Base-by-base conservation (phyloP, 164 flowering plant genomes). In the Santalum album region DNA sequence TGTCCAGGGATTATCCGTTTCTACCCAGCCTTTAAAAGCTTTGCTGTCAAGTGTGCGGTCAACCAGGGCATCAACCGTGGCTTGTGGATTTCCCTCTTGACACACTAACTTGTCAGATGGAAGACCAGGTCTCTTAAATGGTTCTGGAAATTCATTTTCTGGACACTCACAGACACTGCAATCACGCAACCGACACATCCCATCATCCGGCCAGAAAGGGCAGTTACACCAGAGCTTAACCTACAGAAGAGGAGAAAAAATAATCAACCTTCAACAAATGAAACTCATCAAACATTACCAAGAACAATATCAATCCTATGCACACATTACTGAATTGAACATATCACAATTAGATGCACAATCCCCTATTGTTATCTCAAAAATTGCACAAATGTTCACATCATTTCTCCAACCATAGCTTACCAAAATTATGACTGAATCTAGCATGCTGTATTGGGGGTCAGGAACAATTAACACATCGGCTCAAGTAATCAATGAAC, bases 181-280 rank as follows among this genome's bases (percentile, higher is more conserved):
- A 60, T 94, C 99, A 58, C 97, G 77, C 70, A 94, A 66, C 26
- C 83, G 90, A 69, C 99, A 94, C 99, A 94, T 87, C 14, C 99
- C 99, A 74, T 94, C 99, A 62, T 94, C 99, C 36, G 81, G 99
- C 99, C 99, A 94, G 74, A 89, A 94, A 42, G 96, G 96, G 69
- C 99, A 94, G 68, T 94, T 92, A 71, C 99, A 94, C 96, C 95
- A 90, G 61, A 94, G 65, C 71, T 94, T 94, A 25, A 73, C 95
- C 97, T 89, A 66, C 14, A 52, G 47, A 10, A 52, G 44, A 40
- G 59, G 36, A 14, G 43, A 24, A 51, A 36, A 15, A 46, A 14
- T 16, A 38, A 19, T 19, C 29, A 50, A 35, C 15, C 21, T 61
- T 54, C 20, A 50, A 10, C 24, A 19, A 29, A 29, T 29, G 34